Evolutionary conservation across 2,329 filamentous ascomycete genomes (phyloP), one percentile per base, ranked within the genome.

Genomic region (Sarocladium brachiariae): DNA sequence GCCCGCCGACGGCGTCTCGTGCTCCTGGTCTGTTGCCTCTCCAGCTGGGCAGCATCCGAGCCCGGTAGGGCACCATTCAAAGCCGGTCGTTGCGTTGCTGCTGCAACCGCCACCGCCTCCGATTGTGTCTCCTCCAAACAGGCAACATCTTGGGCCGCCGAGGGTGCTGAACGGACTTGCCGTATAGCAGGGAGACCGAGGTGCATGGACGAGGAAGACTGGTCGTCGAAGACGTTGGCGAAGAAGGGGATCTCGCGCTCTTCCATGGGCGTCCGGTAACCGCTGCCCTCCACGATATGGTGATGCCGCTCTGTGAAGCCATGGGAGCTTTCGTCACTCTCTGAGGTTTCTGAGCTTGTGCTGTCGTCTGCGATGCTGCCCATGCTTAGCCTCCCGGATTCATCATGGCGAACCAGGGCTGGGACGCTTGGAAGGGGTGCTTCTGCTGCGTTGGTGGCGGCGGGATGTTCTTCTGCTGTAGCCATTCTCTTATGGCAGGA

Each of bases 221-320:
- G 31, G 19, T 37, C 18, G 30, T 10, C 4, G n/a, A n/a, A n/a
- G 21, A 25, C 30, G 13, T 49, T 27, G 13, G 24, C 16, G 31
- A 49, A 49, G 46, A 49, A 49, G 31, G 46, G 46, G 30, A 49
- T 37, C 4, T 35, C 33, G 4, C 21, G 30, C 31, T 49, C 46
- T 24, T 49, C 46, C 46, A 49, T 49, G 8, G 46, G 46, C 14
- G 46, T 37, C 23, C 30, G 23, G 14, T 49, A 49, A 5, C 31
- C 46, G 8, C 4, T 18, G 9, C 27, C 27, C 9, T 33, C 35
- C 37, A 19, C 19, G 7, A 43, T 11, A 9, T 30, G 27, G 27
- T 13, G 7, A 30, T 43, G 21, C 19, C 16, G 16, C 5, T 43
- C 39, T 43, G 39, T 10, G 27, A 43, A 27, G 4, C 39, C 39